These are phyloP conservation scores for Pythium vanterpoolii DNA, from an alignment of 352 stramenopile genomes.

Conservation along the genomic window DNA sequence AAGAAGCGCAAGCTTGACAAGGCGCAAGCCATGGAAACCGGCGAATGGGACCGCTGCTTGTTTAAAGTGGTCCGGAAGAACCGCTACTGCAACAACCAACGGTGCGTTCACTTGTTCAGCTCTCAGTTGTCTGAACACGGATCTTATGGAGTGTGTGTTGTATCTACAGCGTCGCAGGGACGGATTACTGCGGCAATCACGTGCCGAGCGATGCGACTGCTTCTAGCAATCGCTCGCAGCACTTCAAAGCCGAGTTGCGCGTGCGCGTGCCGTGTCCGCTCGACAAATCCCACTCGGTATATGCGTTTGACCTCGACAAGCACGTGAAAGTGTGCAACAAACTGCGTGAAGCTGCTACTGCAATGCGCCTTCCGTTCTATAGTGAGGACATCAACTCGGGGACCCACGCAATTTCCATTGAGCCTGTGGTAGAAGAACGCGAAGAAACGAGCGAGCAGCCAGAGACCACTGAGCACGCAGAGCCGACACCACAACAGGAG, in stretches of 20 bases:
- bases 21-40: conserved; percentile 35
- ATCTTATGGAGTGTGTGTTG: background rate
- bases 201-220: conserved; percentile 34
- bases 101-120: conserved; percentile 24
- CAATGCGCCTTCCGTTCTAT: conserved; percentile 67
- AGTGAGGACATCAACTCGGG: conserved; percentile 80
- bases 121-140: background rate
- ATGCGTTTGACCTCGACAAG: conserved; percentile 75
- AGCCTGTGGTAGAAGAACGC: background rate
- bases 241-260: conserved; percentile 52
- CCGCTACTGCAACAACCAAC: conserved; percentile 76
- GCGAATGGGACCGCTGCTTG: conserved; percentile 77
- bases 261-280: conserved; percentile 72
- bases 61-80: conserved; percentile 78
- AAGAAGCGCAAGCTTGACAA: conserved; percentile 67
- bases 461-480: conserved; percentile 30
- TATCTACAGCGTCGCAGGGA: conserved; percentile 39
- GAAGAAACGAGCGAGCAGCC: background rate
- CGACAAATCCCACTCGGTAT: conserved; percentile 68
- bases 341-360: conserved; percentile 56
- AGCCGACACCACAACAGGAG: conserved; percentile 40
- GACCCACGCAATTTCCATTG: conserved; percentile 19
- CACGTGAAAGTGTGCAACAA: conserved; percentile 81
- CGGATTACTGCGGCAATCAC: conserved; percentile 77
- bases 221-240: conserved; percentile 57